Evolutionary conservation across 1,284 basidiomycete genomes (phyloP), one percentile per base, ranked within the genome.

Genomic region (Papiliotrema laurentii): DNA sequence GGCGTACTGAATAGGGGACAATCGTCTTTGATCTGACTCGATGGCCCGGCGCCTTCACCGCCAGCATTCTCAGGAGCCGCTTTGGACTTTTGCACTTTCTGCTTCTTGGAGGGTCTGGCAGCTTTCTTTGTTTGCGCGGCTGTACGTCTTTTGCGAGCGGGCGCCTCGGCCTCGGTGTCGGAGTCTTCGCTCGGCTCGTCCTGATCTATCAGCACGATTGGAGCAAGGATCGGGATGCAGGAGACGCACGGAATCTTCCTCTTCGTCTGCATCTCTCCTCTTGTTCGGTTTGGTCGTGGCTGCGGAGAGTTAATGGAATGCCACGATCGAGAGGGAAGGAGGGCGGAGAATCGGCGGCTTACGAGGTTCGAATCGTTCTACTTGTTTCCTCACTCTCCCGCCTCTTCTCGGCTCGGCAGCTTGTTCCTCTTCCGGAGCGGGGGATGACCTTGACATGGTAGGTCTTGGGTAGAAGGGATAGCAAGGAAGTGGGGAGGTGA

Each of bases 1-100:
- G n/a, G 56, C 66, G 43, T 25, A 71, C 68, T 71, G 55, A 68
- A 69, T 1, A 71, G 45, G 0, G 61, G 41, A 21, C 60, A 66
- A 49, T 71, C 68, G 10, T 55, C 59, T 53, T 67, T 69, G 44
- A 68, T 54, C 10, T 45, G 53, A 35, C n/a, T n/a, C n/a, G 45
- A 34, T 50, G 54, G 45, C 45, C 58, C 39, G 25, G 50, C 44
- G 56, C 45, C 33, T 36, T 37, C 36, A 19, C 19, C 36, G 11
- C 7, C 19, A 9, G 51, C 35, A 21, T 38, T 49, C 6, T 41
- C 50, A 19, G 45, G 43, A 45, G 43, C 42, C 14, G 38, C 27
- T 25, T 40, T 53, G n/a, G n/a, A n/a, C n/a, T n/a, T n/a, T n/a
- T n/a, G n/a, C n/a, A n/a, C n/a, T 30, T 51, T 53, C 3, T 56